Conservation (phyloP, 2,329 filamentous ascomycete species). For the Trichoderma sp. region DNA sequence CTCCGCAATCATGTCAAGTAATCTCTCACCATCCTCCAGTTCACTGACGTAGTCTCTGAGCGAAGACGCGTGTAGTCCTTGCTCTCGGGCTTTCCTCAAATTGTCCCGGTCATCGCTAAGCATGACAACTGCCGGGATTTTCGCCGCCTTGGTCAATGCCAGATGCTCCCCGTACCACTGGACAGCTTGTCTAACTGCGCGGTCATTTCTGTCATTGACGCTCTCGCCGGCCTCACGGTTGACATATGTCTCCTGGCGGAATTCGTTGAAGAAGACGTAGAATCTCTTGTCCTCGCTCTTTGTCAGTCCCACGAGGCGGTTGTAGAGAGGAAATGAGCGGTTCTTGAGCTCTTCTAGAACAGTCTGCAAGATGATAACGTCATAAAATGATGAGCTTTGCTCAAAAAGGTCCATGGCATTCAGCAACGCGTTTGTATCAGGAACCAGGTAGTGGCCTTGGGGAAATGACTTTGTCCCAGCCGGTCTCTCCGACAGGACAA, state of each 20-base stretch:
- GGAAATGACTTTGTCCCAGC: conserved; percentile 81
- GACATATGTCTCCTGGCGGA: conserved; percentile 88
- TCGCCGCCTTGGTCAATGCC: conserved; percentile 61
- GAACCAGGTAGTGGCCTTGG: conserved; percentile 89
- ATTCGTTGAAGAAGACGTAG: conserved; percentile 99
- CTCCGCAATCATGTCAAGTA: conserved; percentile 92
- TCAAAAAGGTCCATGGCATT: conserved; percentile 98
- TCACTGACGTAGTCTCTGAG: conserved; percentile 79
- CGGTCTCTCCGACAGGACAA: conserved; percentile 86
- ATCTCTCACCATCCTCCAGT: conserved; percentile 78
- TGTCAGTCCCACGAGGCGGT: conserved; percentile 84
- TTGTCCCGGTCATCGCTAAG: conserved; percentile 92
- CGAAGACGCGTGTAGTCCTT: conserved; percentile 71
- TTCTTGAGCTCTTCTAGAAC: conserved; percentile 96
- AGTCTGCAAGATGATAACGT: conserved; percentile 95
- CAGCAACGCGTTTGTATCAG: conserved; percentile 93
- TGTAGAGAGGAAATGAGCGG: conserved; percentile 90
- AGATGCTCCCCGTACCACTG: conserved; percentile 91
- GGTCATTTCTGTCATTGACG: conserved; percentile 96
- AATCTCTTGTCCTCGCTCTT: conserved; percentile 97
- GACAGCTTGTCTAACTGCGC: conserved; percentile 82
- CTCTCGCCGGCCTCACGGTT: conserved; percentile 74
- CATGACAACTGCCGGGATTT: conserved; percentile 81
- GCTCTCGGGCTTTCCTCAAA: conserved; percentile 76
- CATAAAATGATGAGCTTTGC: conserved; percentile 86